Conservation (phyloP, 192 early-diverging fungal genomes). For the Coemansia asiatica region DNA sequence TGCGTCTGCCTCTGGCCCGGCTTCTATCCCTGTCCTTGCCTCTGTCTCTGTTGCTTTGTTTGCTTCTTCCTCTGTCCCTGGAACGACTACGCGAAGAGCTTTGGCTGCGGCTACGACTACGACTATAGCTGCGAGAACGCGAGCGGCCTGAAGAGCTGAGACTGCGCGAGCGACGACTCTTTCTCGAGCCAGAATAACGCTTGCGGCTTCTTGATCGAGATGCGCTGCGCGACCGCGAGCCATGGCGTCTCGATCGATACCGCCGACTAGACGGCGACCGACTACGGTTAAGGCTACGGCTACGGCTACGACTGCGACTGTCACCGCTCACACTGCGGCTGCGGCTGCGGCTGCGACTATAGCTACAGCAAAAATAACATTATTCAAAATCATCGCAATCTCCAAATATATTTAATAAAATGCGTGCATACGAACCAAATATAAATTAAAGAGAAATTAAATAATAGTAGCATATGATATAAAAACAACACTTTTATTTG, state of each 20-base stretch:
- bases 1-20: neutral
- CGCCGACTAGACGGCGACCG: conserved; percentile 9
- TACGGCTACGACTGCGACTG: conserved; percentile 15
- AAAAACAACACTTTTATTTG: no score
- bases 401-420: neutral
- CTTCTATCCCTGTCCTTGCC: neutral
- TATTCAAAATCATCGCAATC: neutral
- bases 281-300: conserved; percentile 21
- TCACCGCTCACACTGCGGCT: conserved; percentile 10
- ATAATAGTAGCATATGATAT: no score
- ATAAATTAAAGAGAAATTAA: no score
- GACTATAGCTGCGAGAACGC: conserved; percentile 3
- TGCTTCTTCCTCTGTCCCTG: neutral
- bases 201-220: conserved; percentile 7
- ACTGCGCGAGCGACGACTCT: conserved; percentile 6
- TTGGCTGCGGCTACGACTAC: conserved; percentile 10
- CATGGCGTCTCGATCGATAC: conserved; percentile 3
- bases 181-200: conserved; percentile 10
- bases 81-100: conserved; percentile 3
- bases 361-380: conserved; percentile 7
- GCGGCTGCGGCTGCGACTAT: conserved; percentile 17
- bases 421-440: neutral
- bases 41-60: conserved; percentile 1
- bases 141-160: neutral
- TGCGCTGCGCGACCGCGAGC: conserved; percentile 7